Conservation (phyloP, 345 rosid genomes). For the Fremontodendron californicum region DNA sequence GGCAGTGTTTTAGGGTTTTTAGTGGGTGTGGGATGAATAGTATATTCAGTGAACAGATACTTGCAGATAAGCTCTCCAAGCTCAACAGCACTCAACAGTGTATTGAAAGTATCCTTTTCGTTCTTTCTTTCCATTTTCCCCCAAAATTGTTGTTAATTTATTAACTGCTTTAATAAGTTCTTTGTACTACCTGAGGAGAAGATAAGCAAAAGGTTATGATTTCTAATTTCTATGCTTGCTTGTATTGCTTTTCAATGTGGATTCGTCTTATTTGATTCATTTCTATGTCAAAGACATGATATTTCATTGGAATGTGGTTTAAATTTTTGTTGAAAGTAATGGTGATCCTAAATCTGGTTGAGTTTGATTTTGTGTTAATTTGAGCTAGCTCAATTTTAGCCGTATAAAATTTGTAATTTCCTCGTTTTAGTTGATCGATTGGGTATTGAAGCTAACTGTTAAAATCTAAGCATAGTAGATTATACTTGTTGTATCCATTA, state of each 20-base stretch:
- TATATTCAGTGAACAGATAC: slow-evolving; percentile 86
- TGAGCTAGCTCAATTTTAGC: background rate
- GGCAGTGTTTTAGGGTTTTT: background rate
- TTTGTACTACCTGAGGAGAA: background rate
- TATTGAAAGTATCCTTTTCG: slow-evolving; percentile 82
- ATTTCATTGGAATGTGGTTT: background rate
- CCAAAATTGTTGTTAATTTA: background rate
- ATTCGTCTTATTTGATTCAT: background rate
- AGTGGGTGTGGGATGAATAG: slow-evolving; percentile 71
- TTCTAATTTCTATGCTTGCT: background rate
- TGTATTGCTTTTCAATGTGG: background rate
- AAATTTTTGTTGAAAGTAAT: background rate
- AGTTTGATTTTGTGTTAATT: background rate
- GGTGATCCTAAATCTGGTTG: background rate
- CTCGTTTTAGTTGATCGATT: background rate
- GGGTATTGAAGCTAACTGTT: background rate
- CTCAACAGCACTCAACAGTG: slow-evolving; percentile 96
- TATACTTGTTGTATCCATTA: background rate
- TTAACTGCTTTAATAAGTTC: background rate
- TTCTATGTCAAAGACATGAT: background rate
- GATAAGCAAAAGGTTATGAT: background rate
- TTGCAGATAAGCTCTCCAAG: slow-evolving; percentile 94
- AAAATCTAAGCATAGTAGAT: background rate
- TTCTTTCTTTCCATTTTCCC: background rate
- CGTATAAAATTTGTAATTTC: background rate